Percentiles rank a stretch among this genome's conserved stretches.
Evolutionary conservation across 768 basidiomycete genomes (phyloP).

Genomic region (Crepidotus variabilis): DNA sequence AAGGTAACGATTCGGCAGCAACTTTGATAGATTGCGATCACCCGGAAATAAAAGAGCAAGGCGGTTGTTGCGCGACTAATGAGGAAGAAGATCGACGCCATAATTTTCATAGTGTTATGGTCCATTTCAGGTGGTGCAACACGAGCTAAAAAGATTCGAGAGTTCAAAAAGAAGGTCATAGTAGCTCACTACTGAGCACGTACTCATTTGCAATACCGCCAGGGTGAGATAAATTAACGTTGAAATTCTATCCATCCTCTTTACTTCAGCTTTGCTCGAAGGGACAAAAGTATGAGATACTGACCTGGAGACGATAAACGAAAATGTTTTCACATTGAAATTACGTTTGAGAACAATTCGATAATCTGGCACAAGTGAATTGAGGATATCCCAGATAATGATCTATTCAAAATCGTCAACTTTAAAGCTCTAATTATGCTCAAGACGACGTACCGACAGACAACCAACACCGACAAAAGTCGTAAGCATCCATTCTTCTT

Average conservation of each 20-base stretch:
- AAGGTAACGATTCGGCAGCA: background rate
- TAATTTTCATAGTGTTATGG: background rate
- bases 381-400: background rate
- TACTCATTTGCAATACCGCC: background rate
- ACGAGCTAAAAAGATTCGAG: background rate
- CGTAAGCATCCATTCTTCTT: background rate
- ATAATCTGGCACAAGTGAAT: background rate
- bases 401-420: background rate
- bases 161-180: background rate
- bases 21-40: background rate
- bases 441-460: background rate
- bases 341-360: background rate
- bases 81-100: background rate
- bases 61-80: background rate
- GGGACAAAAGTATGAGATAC: background rate
- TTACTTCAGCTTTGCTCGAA: background rate
- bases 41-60: conserved; percentile 4
- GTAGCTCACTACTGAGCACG: background rate
- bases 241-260: background rate
- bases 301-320: background rate
- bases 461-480: background rate
- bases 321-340: background rate
- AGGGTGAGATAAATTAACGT: background rate
- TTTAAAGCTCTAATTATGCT: background rate
- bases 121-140: background rate